Base-by-base conservation (phyloP, 2,329 filamentous ascomycete species). In the Neophaeococcomyces mojaviensis region DNA sequence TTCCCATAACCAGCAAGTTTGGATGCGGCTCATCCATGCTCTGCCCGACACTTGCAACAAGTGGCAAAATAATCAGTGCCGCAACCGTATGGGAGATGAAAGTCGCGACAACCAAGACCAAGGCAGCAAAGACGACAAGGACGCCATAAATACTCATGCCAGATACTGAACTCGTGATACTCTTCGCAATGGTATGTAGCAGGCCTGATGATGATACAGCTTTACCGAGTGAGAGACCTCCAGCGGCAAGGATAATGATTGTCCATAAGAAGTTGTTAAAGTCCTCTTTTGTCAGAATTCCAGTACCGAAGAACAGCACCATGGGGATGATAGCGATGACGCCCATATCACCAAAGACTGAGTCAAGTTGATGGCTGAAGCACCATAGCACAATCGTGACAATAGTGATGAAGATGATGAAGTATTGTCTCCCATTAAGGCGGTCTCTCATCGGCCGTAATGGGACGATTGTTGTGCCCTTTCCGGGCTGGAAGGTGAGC, bases 231-330 rank as follows among this genome's bases (percentile, higher is more conserved):
- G 88, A 88, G 28, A 98, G 71, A 6, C 92, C 92, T 38, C 92
- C 92, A 0, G 92, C 90, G 0, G 92, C 92, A 16, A 98, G 82
- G 59, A 98, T 97, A 67, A 98, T 59, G 66, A 98, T 98, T 16
- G 94, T 98, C 92, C 92, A 98, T 32, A 96, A 84, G 66, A 98
- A 98, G 66, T 98, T 98, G 73, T 98, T 98, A 64, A 98, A 98
- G 68, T 98, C 92, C 67, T 97, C 92, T 68, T 97, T 98, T 39
- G 89, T 97, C 26, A 98, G 74, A 55, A 97, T 90, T 9, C 92
- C 92, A 2, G 88, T 89, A 45, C 92, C 92, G 59, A 98, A 98
- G 76, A 98, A 98, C 34, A 96, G 74, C 2, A 94, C 85, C 42
- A 98, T 84, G 4, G 92, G 92, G 50, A 98, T 88, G 61, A 98